Evolutionary conservation across 164 flowering plant genomes (phyloP).

Genomic region (Magnolia kwangsiensis): DNA sequence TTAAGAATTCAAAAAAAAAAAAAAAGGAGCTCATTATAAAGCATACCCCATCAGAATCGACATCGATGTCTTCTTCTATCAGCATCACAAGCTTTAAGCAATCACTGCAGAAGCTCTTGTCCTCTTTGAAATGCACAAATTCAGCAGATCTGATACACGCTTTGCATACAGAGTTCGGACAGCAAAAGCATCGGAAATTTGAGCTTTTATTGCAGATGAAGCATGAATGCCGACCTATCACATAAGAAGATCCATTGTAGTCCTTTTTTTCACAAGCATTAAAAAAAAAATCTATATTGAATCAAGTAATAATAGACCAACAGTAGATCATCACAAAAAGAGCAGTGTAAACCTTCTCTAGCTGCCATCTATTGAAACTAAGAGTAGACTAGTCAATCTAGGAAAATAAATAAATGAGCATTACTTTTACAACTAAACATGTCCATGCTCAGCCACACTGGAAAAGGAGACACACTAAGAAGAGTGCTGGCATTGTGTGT

Average conservation of each 20-base stretch:
- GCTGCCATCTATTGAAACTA: not conserved
- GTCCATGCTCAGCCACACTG: not conserved
- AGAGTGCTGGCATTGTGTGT: too few species aligned
- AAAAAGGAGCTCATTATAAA: not conserved
- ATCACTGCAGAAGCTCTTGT: slow-evolving; percentile 53
- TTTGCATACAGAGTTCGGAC: slow-evolving; percentile 57
- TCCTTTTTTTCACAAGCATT: not conserved
- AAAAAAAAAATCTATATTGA: not conserved
- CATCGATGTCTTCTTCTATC: slow-evolving; percentile 49
- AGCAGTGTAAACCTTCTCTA: not conserved
- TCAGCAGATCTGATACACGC: slow-evolving; percentile 34
- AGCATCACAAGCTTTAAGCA: slow-evolving; percentile 59
- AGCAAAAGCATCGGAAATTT: slow-evolving; percentile 54
- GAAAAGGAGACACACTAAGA: not conserved
- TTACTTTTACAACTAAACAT: too few species aligned
- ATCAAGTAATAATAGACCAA: not conserved
- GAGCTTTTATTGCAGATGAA: slow-evolving; percentile 45
- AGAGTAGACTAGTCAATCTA: not conserved
- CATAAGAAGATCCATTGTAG: slow-evolving; percentile 10
- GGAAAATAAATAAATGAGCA: not conserved
- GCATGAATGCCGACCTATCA: slow-evolving; percentile 71
- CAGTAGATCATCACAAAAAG: not conserved
- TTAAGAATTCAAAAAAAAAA: not conserved
- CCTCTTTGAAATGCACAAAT: slow-evolving; percentile 45
- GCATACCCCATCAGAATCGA: slow-evolving; percentile 72